phyloP scores from a whole-genome alignment of 2,329 filamentous ascomycete genomes.

The Coleophoma crateriformis region DNA sequence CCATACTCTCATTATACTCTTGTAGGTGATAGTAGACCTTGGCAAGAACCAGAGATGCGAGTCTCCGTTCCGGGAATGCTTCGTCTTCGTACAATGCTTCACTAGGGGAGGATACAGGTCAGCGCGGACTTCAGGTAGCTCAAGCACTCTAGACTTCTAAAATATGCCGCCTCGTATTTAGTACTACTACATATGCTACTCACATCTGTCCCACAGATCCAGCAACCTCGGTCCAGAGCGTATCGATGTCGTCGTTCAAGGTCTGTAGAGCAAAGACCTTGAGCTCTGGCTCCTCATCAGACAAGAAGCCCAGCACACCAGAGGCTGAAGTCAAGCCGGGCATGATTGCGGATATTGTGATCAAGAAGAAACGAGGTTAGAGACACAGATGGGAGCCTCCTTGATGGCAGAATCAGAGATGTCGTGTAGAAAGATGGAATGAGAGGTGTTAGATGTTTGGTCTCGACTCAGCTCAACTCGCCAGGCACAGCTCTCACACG shows the following conservation, averaged over 20 bases:
- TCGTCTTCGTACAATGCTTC: conserved; percentile 98
- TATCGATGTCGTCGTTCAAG: conserved; percentile 93
- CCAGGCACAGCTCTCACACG: neutral
- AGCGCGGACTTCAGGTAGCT: conserved; percentile 9
- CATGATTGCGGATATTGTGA: conserved; percentile 46
- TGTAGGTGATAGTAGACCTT: conserved; percentile 99
- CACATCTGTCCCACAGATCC: conserved; percentile 91
- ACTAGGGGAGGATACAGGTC: conserved; percentile 40
- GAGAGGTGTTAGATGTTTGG: neutral
- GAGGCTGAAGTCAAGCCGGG: conserved; percentile 90
- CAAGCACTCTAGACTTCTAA: neutral
- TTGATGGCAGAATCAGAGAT: neutral
- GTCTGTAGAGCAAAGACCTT: conserved; percentile 93
- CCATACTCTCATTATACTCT: conserved; percentile 99
- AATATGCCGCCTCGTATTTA: neutral
- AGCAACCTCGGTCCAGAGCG: conserved; percentile 96
- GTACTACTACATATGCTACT: conserved; percentile 26
- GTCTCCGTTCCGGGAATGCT: conserved; percentile 84
- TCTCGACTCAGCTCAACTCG: neutral
- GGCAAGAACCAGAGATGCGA: conserved; percentile 88
- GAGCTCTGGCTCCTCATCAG: conserved; percentile 89
- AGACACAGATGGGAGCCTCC: neutral
- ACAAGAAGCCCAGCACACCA: conserved; percentile 90
- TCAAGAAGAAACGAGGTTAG: neutral
- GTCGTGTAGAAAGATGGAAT: neutral